Base-by-base conservation (phyloP, 116 monocot species). In the Iris pallida region DNA sequence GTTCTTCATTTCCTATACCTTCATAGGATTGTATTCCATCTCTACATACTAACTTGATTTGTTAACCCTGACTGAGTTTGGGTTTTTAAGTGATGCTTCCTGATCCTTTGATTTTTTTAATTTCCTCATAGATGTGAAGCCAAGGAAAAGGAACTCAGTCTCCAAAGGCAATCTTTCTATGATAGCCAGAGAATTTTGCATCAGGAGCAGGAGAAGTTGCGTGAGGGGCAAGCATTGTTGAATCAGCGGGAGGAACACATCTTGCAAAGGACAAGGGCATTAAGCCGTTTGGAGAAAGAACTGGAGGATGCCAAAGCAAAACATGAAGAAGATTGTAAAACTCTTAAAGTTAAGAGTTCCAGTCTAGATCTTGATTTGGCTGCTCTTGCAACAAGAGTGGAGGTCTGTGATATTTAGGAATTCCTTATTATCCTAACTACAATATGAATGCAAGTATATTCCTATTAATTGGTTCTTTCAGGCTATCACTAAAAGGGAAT, bases 191-290 rank as follows among this genome's bases (percentile, higher is more conserved):
- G 79, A 72, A 43, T 89, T 68, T 68, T 97, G 73, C 74, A 85
- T 69, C 70, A 85, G 66, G 82, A 87, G 67, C 87, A 92, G 72
- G 81, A 89, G 71, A 78, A 73, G 19, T 76, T 87, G 62, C 30
- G 81, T 42, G 85, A 89, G 59, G 64, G 71, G 40, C 80, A 97
- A 62, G 64, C 63, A 8, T 66, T 79, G 12, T 57, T 97, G 12
- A 86, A 83, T 71, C 87, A 89, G 61, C 79, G 87, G 61, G 97
- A 97, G 59, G 87, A 85, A 51, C 68, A 73, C 46, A 79, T 85
- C 41, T 70, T 80, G 66, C 70, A 62, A 43, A 89, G 81, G 58
- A 66, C 60, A 57, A 80, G 83, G 63, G 81, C 81, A 60, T 60
- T 92, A 59, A 76, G 53, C 45, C 57, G 18, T 13, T 49, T 71